Conservation (phyloP, 1,284 basidiomycete genomes). For the Rhizoctonia solani region DNA sequence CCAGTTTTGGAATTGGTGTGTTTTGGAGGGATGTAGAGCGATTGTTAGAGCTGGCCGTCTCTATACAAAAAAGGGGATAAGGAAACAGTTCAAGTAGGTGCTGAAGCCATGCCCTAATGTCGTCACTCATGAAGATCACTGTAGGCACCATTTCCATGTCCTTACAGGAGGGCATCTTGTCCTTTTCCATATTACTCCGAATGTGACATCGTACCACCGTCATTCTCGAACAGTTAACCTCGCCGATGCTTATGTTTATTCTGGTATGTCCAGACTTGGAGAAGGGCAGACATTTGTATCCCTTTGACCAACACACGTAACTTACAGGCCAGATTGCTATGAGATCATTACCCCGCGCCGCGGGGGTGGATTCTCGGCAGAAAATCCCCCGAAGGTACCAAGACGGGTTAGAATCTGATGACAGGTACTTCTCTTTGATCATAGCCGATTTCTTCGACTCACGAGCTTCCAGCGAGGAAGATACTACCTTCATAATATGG, state of each 20-base stretch:
- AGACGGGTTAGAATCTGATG: slow-evolving; percentile 78
- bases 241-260: slow-evolving; percentile 74
- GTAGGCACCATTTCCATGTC: slow-evolving; percentile 59
- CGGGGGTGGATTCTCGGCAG: slow-evolving; percentile 56
- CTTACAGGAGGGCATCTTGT: slow-evolving; percentile 68
- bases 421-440: slow-evolving; percentile 43
- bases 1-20: slow-evolving; percentile 79
- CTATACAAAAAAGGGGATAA: slow-evolving; percentile 66
- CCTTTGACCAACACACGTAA: not conserved
- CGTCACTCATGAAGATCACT: not conserved
- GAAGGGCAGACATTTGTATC: not conserved
- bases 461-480: slow-evolving; percentile 57
- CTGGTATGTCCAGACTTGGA: slow-evolving; percentile 47
- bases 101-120: not conserved
- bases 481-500: slow-evolving; percentile 73
- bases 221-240: slow-evolving; percentile 58
- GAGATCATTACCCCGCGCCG: slow-evolving; percentile 55
- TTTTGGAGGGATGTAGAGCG: slow-evolving; percentile 71
- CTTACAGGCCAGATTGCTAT: slow-evolving; percentile 56
- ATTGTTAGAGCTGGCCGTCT: slow-evolving; percentile 71
- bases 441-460: not conserved
- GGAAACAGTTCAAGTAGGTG: slow-evolving; percentile 70
- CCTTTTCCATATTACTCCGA: slow-evolving; percentile 60
- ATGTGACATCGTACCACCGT: slow-evolving; percentile 55
- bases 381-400: slow-evolving; percentile 67